A percentile compares a stretch with the other conserved stretches of the same genome.
Evolutionary conservation across 495 filamentous ascomycete species (phyloP).

Genomic region (Physcia stellaris): DNA sequence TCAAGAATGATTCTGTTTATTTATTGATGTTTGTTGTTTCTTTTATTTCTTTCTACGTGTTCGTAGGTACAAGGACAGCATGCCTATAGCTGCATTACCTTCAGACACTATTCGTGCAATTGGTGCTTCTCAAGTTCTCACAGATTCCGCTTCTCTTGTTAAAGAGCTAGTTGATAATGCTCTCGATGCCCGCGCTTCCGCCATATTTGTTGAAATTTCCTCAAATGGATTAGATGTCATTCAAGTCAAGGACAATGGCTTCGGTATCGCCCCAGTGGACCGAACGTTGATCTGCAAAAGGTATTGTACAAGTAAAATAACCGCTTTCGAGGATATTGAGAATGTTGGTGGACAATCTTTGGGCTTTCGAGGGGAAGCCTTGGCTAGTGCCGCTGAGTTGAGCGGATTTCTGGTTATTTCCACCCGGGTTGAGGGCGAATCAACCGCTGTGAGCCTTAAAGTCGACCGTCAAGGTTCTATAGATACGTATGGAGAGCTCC

Average conservation of each 20-base stretch:
- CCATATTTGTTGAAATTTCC: conserved; percentile 59
- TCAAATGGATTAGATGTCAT: conserved; percentile 68
- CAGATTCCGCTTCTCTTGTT: conserved; percentile 57
- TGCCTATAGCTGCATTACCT: conserved; percentile 57
- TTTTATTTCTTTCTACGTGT: not conserved
- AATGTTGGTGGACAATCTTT: conserved; percentile 50
- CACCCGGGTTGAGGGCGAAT: conserved; percentile 58
- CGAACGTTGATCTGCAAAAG: conserved; percentile 52
- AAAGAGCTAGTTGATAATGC: conserved; percentile 93
- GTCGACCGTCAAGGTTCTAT: conserved; percentile 39
- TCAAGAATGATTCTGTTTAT: not conserved
- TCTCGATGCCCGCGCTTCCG: conserved; percentile 66
- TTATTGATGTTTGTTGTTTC: not conserved
- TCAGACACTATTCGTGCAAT: conserved; percentile 49
- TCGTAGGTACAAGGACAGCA: no score
- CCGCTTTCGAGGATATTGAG: conserved; percentile 54
- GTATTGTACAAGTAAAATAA: conserved; percentile 79
- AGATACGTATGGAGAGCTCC: conserved; percentile 26
- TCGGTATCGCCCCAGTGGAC: conserved; percentile 63
- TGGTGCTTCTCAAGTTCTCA: conserved; percentile 58
- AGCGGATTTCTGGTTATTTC: conserved; percentile 48
- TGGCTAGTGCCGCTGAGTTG: conserved; percentile 65
- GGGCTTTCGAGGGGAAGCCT: conserved; percentile 79
- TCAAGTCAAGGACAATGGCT: conserved; percentile 81
- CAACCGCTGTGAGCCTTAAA: conserved; percentile 41